phyloP scores from a whole-genome alignment of 78 protist genomes.

The Anaeramoeba flamelloides region DNA sequence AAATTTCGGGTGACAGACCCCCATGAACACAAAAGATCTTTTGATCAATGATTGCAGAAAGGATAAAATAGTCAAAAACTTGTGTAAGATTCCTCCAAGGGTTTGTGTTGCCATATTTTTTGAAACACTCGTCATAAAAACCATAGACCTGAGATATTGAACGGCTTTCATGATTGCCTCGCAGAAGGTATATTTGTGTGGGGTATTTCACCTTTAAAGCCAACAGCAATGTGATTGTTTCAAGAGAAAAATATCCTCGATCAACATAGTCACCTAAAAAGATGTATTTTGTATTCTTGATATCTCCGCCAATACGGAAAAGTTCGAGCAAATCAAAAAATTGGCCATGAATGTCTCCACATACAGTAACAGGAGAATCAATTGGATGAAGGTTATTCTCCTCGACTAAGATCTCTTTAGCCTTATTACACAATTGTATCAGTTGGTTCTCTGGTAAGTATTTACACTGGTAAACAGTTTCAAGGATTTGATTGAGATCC shows the following conservation, averaged over 20 bases:
- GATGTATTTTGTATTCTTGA: background rate
- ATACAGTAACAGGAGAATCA: background rate
- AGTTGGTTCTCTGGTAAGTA: too few species aligned
- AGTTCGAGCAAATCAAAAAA: slow-evolving; percentile 1
- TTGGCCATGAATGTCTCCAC: slow-evolving; percentile 26
- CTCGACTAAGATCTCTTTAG: background rate
- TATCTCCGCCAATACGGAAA: background rate
- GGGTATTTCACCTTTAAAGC: slow-evolving; percentile 11
- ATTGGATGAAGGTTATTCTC: slow-evolving; percentile 4
- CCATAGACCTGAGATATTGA: slow-evolving; percentile 11
- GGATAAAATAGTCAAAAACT: too few species aligned
- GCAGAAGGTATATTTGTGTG: background rate
- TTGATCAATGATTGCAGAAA: too few species aligned
- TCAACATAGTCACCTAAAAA: slow-evolving; percentile 29
- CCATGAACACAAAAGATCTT: slow-evolving; percentile 28
- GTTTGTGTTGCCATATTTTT: too few species aligned
- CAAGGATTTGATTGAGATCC: too few species aligned
- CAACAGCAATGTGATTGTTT: background rate
- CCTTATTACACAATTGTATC: too few species aligned
- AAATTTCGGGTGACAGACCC: slow-evolving; percentile 23
- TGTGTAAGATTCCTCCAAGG: too few species aligned
- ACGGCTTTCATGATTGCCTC: slow-evolving; percentile 34
- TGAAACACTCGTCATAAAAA: slow-evolving; percentile 6
- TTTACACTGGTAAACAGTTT: too few species aligned
- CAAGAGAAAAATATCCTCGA: slow-evolving; percentile 18